Base-by-base conservation (phyloP, 768 basidiomycete species). In the Pholiota microspora region DNA sequence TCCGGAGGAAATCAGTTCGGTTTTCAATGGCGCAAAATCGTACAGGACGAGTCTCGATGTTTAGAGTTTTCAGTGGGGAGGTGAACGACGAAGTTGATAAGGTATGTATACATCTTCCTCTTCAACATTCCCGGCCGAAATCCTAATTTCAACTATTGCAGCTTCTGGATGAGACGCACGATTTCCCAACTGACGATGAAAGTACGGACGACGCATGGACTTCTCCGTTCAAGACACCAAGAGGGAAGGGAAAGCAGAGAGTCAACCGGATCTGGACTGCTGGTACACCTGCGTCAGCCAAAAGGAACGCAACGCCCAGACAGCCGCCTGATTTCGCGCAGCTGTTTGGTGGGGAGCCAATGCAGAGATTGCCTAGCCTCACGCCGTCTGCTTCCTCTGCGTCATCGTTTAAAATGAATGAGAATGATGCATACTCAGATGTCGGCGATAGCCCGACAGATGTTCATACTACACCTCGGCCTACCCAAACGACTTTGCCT, bases 191-290 rank as follows among this genome's bases (percentile, higher is more conserved):
- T 16, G 58, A 67, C 25, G 57, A 63, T 54, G 51, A 59, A 54
- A 52, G 58, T 47, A 46, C 54, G 31, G 46, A 59, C 18, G 24
- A 54, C 18, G 31, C 34, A 16, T 42, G 23, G 7, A 21, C 21
- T 9, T 40, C 51, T n/a, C 36, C 45, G 15, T 45, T 45, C 35
- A 62, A 61, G 50, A 64, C 69, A 32, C 36, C 60, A n/a, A 64
- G 60, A 35, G 23, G 28, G 10, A 64, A 60, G 21, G 38, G 46
- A 4, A 59, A 36, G 27, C 61, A 59, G 4, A 38, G 45, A n/a
- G 53, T 65, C 16, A 67, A 68, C 49, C 64, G 69, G 38, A 69
- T 73, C 16, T 70, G 67, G 59, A 69, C 68, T 7, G 65, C 64
- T 7, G 65, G 67, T 45, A 68, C 59, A 16, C 67, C 66, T 7